Evolutionary conservation across 768 basidiomycete genomes (phyloP).

Genomic region (Hirschioporus abietinus): DNA sequence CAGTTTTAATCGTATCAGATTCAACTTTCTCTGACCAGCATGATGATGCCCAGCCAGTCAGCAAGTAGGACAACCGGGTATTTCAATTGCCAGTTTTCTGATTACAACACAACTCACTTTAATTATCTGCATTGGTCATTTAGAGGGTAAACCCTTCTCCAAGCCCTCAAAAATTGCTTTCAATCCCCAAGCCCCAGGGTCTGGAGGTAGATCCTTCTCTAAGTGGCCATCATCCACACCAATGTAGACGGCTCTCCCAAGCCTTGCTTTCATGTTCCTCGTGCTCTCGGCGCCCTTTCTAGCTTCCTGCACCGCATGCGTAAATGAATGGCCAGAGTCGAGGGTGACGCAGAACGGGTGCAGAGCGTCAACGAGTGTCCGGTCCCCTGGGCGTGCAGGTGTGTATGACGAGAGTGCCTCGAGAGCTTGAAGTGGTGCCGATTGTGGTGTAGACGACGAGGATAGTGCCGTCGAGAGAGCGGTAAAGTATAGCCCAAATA

Average conservation of each 20-base stretch:
- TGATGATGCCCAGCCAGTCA: too few relatives aligned
- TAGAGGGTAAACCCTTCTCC: slow-evolving; percentile 13
- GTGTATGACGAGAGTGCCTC: slow-evolving; percentile 35
- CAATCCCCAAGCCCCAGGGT: slow-evolving; percentile 56
- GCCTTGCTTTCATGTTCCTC: slow-evolving; percentile 37
- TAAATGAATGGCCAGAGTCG: slow-evolving; percentile 15
- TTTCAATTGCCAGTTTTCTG: too few relatives aligned
- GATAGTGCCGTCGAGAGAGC: slow-evolving; percentile 21
- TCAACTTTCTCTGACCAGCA: too few relatives aligned
- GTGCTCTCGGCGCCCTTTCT: slow-evolving; percentile 43
- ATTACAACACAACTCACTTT: too few relatives aligned
- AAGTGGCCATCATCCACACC: slow-evolving; percentile 24
- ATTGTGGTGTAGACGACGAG: background rate
- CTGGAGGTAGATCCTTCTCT: slow-evolving; percentile 33
- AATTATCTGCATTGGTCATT: background rate
- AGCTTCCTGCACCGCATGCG: slow-evolving; percentile 31
- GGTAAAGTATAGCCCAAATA: slow-evolving; percentile 41
- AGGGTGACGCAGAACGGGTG: slow-evolving; percentile 37
- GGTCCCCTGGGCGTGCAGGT: slow-evolving; percentile 46
- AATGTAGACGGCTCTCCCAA: slow-evolving; percentile 50
- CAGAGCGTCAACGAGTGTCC: slow-evolving; percentile 54
- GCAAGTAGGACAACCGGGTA: too few relatives aligned
- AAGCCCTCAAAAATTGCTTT: slow-evolving; percentile 37
- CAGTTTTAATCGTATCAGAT: too few relatives aligned
- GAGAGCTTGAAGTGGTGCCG: slow-evolving; percentile 20